These are phyloP conservation scores for Hagleromyces aurorensis DNA, from an alignment of 805 yeast genomes.

Conservation along the genomic window DNA sequence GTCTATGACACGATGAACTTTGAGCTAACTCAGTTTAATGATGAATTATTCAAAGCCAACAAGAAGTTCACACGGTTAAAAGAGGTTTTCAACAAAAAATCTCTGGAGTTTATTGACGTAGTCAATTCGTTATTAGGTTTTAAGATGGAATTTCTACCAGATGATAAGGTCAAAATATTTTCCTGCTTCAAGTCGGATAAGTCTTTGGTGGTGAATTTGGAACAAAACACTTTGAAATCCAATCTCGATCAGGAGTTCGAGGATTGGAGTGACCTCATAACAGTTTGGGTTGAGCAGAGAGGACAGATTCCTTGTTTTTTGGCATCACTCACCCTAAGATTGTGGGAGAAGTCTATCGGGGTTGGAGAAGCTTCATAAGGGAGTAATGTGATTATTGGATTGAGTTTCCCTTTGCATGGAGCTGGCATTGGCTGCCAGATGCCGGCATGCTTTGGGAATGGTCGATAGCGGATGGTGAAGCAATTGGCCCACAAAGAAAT, in stretches of 20 bases:
- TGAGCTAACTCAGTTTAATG: conserved; percentile 43
- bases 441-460: too few species aligned
- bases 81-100: conserved; percentile 54
- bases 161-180: conserved; percentile 48
- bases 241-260: conserved; percentile 23
- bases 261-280: conserved; percentile 44
- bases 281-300: conserved; percentile 60
- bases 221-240: conserved; percentile 47
- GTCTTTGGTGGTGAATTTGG: conserved; percentile 50
- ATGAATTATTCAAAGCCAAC: conserved; percentile 39
- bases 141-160: conserved; percentile 55
- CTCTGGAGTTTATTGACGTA: conserved; percentile 62
- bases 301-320: conserved; percentile 70
- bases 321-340: conserved; percentile 61
- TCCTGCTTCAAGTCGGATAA: conserved; percentile 38
- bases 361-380: too few species aligned
- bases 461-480: too few species aligned
- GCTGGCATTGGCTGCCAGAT: too few species aligned
- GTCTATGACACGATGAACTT: conserved; percentile 54
- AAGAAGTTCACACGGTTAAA: conserved; percentile 47
- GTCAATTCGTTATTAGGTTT: conserved; percentile 66
- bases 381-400: too few species aligned
- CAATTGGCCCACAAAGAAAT: too few species aligned
- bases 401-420: too few species aligned
- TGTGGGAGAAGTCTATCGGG: conserved; percentile 45